A percentile compares a stretch with the other conserved stretches of the same genome.
phyloP scores from a whole-genome alignment of 2,329 filamentous ascomycete species.

The Diplodia intermedia region DNA sequence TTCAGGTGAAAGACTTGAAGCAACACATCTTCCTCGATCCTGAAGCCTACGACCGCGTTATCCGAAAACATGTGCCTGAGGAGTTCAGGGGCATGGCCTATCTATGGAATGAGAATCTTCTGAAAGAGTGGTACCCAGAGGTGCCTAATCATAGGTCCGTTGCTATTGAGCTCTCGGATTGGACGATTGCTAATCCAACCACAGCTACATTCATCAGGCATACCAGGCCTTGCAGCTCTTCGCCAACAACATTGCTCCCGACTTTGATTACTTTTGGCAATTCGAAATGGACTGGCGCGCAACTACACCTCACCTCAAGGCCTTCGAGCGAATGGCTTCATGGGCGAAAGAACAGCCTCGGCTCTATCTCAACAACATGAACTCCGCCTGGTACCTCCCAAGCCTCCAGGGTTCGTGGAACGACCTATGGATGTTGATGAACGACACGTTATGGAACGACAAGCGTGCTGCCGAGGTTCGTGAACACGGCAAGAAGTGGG shows the following conservation, averaged over 20 bases:
- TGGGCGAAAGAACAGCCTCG: conserved; percentile 63
- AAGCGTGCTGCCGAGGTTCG: conserved; percentile 66
- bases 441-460: conserved; percentile 50
- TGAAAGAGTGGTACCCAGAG: conserved; percentile 57
- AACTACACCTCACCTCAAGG: conserved; percentile 81
- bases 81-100: conserved; percentile 75
- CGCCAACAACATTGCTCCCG: conserved; percentile 71
- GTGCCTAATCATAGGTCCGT: conserved; percentile 47
- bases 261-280: conserved; percentile 82
- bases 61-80: conserved; percentile 68
- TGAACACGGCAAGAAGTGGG: conserved; percentile 84
- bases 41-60: conserved; percentile 64
- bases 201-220: conserved; percentile 60
- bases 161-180: not conserved
- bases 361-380: conserved; percentile 65
- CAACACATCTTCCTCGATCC: conserved; percentile 66
- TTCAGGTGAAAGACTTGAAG: conserved; percentile 60
- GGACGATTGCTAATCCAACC: conserved; percentile 36
- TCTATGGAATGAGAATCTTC: conserved; percentile 73
- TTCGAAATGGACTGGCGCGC: conserved; percentile 85
- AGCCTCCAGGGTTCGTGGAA: conserved; percentile 59
- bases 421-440: conserved; percentile 49
- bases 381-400: conserved; percentile 63
- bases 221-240: conserved; percentile 80
- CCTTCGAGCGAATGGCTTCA: conserved; percentile 68